phyloP scores from a whole-genome alignment of 805 yeast genomes.

The Sugiyamaella chiloensis region DNA sequence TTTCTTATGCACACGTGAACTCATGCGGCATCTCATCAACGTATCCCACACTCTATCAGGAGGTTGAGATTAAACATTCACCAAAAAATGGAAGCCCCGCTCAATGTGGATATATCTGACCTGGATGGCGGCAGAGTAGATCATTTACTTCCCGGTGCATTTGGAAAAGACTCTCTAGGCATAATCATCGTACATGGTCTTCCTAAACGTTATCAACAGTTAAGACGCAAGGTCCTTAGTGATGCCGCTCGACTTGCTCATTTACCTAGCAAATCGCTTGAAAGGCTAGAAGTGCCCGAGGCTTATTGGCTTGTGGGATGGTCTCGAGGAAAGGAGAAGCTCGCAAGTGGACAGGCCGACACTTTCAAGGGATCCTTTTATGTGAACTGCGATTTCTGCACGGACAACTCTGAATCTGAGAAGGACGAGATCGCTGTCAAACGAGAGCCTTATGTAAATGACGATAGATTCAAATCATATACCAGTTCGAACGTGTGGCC shows the following conservation, averaged over 20 bases:
- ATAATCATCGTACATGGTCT: constrained; percentile 46
- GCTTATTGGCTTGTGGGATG: constrained; percentile 57
- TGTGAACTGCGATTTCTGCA: constrained; percentile 55
- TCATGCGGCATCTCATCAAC: too few species aligned
- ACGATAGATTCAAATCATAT: constrained; percentile 39
- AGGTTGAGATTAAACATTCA: too few species aligned
- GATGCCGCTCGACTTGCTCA: constrained; percentile 44
- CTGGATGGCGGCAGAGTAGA: constrained; percentile 34
- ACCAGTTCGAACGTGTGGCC: constrained; percentile 57
- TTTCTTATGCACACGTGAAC: too few species aligned
- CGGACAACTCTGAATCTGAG: background rate
- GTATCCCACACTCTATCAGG: too few species aligned
- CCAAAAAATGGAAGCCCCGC: too few species aligned
- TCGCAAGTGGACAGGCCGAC: constrained; percentile 47
- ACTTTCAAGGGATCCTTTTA: constrained; percentile 55
- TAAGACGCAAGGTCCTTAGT: constrained; percentile 43
- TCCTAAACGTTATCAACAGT: constrained; percentile 37
- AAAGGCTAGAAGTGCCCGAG: constrained; percentile 45
- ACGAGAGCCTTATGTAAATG: constrained; percentile 21
- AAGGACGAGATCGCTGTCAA: background rate
- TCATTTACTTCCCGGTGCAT: constrained; percentile 41
- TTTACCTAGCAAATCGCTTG: constrained; percentile 37
- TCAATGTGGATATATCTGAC: too few species aligned
- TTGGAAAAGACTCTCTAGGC: constrained; percentile 56
- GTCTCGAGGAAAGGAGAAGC: constrained; percentile 56